Evolutionary conservation across 1,284 basidiomycete genomes (phyloP).

Genomic region (Anthracocystis setariae): DNA sequence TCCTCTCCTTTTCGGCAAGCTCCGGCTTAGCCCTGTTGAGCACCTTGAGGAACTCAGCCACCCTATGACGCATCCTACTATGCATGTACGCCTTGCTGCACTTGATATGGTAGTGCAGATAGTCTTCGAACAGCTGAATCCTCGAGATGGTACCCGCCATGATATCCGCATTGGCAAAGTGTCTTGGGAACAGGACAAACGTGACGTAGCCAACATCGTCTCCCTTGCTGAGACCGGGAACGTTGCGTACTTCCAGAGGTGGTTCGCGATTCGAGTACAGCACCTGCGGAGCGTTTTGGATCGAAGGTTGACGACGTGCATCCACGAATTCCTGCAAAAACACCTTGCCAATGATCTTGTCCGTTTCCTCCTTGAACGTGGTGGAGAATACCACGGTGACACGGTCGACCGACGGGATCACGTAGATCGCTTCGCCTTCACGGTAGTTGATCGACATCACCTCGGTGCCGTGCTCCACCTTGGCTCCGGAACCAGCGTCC

Average conservation of each 20-base stretch:
- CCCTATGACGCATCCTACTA: conserved; percentile 92
- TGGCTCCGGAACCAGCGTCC: conserved; percentile 69
- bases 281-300: conserved; percentile 97
- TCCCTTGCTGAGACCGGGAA: conserved; percentile 80
- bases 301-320: conserved; percentile 87
- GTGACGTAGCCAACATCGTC: conserved; percentile 98
- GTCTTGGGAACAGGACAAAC: conserved; percentile 96
- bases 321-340: conserved; percentile 99
- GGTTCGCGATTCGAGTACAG: conserved; percentile 96
- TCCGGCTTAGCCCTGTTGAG: conserved; percentile 98
- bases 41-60: conserved; percentile 96
- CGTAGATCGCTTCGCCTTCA: conserved; percentile 93
- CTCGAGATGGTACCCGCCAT: conserved; percentile 89
- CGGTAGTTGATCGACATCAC: conserved; percentile 92
- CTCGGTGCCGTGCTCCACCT: conserved; percentile 71
- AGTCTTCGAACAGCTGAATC: conserved; percentile 96
- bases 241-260: conserved; percentile 90
- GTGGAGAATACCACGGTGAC: conserved; percentile 99
- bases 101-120: conserved; percentile 98
- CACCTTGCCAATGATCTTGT: conserved; percentile 94
- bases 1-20: conserved; percentile 81
- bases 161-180: conserved; percentile 82
- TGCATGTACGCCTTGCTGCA: conserved; percentile 99
- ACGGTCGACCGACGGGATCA: conserved; percentile 90
- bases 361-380: conserved; percentile 95